Evolutionary conservation across 148 eudicot species (phyloP), one percentile per base, ranked within the genome.

Genomic region (Camellia lanceoleosa): DNA sequence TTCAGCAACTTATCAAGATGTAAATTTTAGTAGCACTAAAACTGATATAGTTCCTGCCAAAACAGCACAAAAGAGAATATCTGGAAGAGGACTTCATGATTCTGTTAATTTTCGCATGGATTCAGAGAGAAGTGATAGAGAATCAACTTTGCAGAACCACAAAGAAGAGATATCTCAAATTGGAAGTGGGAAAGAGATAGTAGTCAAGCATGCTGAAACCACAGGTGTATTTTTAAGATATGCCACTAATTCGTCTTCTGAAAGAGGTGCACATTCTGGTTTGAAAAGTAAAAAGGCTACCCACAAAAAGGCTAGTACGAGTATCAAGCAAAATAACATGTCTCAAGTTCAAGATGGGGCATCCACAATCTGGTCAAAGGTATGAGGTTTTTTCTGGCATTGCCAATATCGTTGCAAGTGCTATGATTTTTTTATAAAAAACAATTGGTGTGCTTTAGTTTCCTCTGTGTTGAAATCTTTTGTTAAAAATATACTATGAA

Each of bases 291-390:
- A 47, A 52, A 81, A 54, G 47, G 68, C 13, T 68, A 56, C 12
- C 23, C n/a, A 38, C 14, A 23, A 66, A 76, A 81, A 81, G 75
- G 20, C 44, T 56, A 7, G 38, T 59, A 46, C 1, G 9, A 67
- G 61, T 75, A 8, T 30, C 54, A 67, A 75, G 67, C 74, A 23
- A 56, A 75, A 58, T 49, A 46, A 18, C 14, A 41, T 41, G 20
- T 43, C 71, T 58, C 55, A 67, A 67, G 43, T 46, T 75, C 79
- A 55, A 56, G 83, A 14, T 0, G 20, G 68, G 68, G 79, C 68
- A 7, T 66, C n/a, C 75, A 58, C 74, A 20, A 43, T 68, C 30
- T 56, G 60, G 56, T 12, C 83, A 67, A 63, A 81, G 83, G 83
- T 81, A 68, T 11, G 15, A 16, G 10, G 62, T n/a, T 4, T 79